Evolutionary conservation across 2,329 filamentous ascomycete species (phyloP).

Genomic region (Drechslerella coelobrocha): DNA sequence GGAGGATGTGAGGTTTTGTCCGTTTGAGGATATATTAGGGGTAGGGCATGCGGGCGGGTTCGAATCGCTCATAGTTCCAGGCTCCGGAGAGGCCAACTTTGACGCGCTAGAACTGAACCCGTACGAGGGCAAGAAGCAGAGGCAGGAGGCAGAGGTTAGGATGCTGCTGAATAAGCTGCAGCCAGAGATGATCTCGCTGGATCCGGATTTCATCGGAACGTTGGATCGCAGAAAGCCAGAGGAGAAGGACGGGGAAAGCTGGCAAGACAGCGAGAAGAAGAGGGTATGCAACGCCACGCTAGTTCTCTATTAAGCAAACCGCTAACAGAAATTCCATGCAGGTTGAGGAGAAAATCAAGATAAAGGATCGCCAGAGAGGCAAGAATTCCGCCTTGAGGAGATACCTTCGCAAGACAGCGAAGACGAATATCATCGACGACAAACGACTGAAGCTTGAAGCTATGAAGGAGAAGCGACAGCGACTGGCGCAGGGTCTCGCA

Average conservation of each 20-base stretch:
- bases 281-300: slow-evolving; percentile 16
- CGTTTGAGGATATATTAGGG: slow-evolving; percentile 90
- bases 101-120: slow-evolving; percentile 93
- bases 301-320: background rate
- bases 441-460: slow-evolving; percentile 86
- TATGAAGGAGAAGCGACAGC: slow-evolving; percentile 75
- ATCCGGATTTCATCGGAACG: slow-evolving; percentile 89
- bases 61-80: slow-evolving; percentile 86
- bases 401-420: slow-evolving; percentile 87
- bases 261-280: slow-evolving; percentile 72
- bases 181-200: slow-evolving; percentile 94
- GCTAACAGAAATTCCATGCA: slow-evolving; percentile 56
- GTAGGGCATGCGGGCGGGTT: slow-evolving; percentile 85
- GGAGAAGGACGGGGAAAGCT: slow-evolving; percentile 76
- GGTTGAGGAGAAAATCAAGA: slow-evolving; percentile 70
- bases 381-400: slow-evolving; percentile 88
- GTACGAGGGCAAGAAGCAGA: slow-evolving; percentile 89
- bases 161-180: slow-evolving; percentile 89
- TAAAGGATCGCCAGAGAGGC: slow-evolving; percentile 73
- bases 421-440: slow-evolving; percentile 95
- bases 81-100: slow-evolving; percentile 95
- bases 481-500: slow-evolving; percentile 65
- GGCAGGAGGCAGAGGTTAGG: slow-evolving; percentile 91
- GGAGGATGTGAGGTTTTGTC: slow-evolving; percentile 87
- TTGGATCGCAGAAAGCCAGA: slow-evolving; percentile 81